A percentile compares a stretch with the other conserved stretches of the same genome.
These are phyloP conservation scores for Arabis alpina DNA, from an alignment of 345 rosid genomes.

Conservation along the genomic window DNA sequence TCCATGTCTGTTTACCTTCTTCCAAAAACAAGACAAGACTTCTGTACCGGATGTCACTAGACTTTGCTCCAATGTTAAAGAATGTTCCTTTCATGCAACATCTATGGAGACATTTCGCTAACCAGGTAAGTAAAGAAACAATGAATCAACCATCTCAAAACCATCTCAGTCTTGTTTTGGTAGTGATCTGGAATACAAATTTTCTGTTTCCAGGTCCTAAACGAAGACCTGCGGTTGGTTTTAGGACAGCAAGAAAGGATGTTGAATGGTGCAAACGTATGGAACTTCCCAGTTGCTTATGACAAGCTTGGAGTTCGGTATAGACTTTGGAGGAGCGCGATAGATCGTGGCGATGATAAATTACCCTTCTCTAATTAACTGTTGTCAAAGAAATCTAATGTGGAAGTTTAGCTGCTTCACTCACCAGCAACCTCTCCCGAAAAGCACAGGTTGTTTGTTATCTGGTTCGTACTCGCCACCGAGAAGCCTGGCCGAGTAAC, in stretches of 20 bases:
- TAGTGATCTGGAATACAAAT: no score
- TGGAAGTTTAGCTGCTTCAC: conserved; percentile 18
- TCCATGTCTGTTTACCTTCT: conserved; percentile 94
- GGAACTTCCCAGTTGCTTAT: conserved; percentile 90
- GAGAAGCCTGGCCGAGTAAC: conserved; percentile 33
- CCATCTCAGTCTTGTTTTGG: background rate
- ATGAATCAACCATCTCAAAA: background rate
- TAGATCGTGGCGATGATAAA: conserved; percentile 67
- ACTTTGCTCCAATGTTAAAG: conserved; percentile 88
- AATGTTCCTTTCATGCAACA: conserved; percentile 82
- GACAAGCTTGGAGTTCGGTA: conserved; percentile 97
- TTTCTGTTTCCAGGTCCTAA: conserved; percentile 65
- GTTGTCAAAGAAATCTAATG: conserved; percentile 27
- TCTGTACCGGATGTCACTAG: conserved; percentile 90
- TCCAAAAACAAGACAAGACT: conserved; percentile 80
- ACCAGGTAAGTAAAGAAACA: conserved; percentile 61
- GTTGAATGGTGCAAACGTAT: conserved; percentile 82
- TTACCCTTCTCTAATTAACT: conserved; percentile 61
- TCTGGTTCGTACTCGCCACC: conserved; percentile 10
- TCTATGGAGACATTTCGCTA: conserved; percentile 91
- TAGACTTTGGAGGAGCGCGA: conserved; percentile 82
- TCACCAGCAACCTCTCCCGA: conserved; percentile 18
- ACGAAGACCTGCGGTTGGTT: conserved; percentile 88
- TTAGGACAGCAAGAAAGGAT: conserved; percentile 95
- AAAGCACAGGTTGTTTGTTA: conserved; percentile 14